Percentiles rank a stretch among this genome's conserved stretches.
Conservation (phyloP, 2,329 filamentous ascomycete species). For the Gyromitra esculenta region DNA sequence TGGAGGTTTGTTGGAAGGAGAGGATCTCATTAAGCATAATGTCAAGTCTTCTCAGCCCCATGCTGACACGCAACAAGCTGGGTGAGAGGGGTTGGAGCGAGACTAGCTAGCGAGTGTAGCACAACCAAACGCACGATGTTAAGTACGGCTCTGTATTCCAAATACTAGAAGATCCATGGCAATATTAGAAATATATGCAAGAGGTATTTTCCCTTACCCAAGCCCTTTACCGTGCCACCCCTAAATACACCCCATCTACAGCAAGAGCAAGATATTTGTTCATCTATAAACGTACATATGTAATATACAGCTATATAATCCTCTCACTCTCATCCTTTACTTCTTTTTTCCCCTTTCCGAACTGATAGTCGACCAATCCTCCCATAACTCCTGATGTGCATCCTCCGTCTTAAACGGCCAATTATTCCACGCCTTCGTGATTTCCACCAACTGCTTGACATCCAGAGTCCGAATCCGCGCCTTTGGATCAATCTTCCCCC, state of each 20-base stretch:
- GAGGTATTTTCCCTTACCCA: no score
- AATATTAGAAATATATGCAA: no score
- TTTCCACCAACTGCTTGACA: conserved; percentile 67
- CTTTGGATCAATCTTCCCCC: conserved; percentile 60
- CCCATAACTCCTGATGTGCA: background rate
- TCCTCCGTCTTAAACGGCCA: conserved; percentile 69
- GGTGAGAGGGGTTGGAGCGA: no score
- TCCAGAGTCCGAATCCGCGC: conserved; percentile 66
- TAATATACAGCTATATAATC: background rate
- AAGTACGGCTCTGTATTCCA: no score
- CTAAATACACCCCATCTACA: background rate
- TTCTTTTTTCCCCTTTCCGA: background rate
- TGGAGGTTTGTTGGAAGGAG: no score
- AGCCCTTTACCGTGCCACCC: no score
- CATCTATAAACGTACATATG: background rate
- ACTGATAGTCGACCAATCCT: background rate
- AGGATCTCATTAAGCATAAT: no score
- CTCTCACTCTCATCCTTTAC: background rate
- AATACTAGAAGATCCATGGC: no score
- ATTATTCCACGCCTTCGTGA: conserved; percentile 70
- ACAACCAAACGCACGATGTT: no score
- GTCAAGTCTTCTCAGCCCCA: no score
- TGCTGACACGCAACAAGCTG: no score
- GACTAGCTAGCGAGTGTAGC: no score
- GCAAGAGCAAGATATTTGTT: background rate